Base-by-base conservation (phyloP, 768 basidiomycete species). In the Collybia sordida region DNA sequence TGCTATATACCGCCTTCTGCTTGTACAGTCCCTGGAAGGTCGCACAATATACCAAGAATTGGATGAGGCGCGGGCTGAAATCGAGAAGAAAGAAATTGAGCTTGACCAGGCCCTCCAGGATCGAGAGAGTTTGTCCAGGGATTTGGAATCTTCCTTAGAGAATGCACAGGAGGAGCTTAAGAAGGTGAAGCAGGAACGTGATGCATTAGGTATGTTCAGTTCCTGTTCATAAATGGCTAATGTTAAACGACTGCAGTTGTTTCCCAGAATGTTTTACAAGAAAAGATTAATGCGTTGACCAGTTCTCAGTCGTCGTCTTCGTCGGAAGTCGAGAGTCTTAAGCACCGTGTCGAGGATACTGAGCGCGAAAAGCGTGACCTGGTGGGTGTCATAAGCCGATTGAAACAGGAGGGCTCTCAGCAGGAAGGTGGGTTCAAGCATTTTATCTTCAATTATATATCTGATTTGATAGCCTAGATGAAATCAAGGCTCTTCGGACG, bases 281-380 rank as follows among this genome's bases (percentile, higher is more conserved):
- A 74, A 24, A 79, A 87, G 60, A 59, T 93, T 51, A 61, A 80
- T 4, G 64, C 77, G 0, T 67, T 90, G 4, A 78, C 80, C 9
- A 79, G 60, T 31, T 80, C 85, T 0, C 81, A 86, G 38, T 74
- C 81, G 9, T 74, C 82, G 0, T 85, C 89, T 2, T 82, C 83
- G 3, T 69, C 74, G 1, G 87, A 87, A 61, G 64, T 82, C 6
- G 83, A 83, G 28, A 64, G 69, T 5, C 62, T 90, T 31, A 82
- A 77, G 55, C 77, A 69, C 48, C 80, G 82, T 34, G 69, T 88
- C 3, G 84, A 91, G 18, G 88, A 91, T 52, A 79, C 80, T 1
- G 92, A 97, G 55, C 79, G 89, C 47, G 95, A 97, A 74, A 97
- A 97, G 69, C 83, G 93, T 27, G 92, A 95, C 54, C 78, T 97